Base-by-base conservation (phyloP, 306 rosid genomes). In the Carpinus viminea region DNA sequence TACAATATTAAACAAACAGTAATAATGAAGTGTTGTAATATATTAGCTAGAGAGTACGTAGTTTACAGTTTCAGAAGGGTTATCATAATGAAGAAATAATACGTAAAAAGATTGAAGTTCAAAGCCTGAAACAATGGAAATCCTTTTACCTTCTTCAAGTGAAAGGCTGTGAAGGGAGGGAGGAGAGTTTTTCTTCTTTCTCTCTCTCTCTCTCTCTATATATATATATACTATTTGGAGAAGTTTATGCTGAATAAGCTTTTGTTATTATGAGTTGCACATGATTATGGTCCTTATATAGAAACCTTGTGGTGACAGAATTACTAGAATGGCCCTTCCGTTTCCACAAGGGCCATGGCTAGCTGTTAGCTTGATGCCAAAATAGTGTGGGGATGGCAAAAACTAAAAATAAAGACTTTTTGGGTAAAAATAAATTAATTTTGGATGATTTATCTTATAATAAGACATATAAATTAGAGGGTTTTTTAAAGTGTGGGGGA, bases 311-410 rank as follows among this genome's bases (percentile, higher is more conserved):
- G 7, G 47, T 26, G 31, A 26, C 17, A 45, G 46, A 51, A 24
- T 74, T 46, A 60, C 71, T 24, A 45, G 13, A 46, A n/a, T 74
- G 68, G 28, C 78, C 78, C 17, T 41, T 31, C 50, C 71, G 38
- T 36, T 7, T 66, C 15, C 12, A 36, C 46, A 31, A 7, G 45
- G 7, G 5, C 7, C 5, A 4, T 13, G 0, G 68, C 2, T 5
- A 4, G n/a, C n/a, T n/a, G n/a, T 61, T 15, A 28, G n/a, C 38
- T 61, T 12, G 3, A 61, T 61, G 36, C 41, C n/a, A 26, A 26
- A 28, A 13, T 11, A 61, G 11, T 13, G 4, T 59, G 36, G 65
- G 45, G 45, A 6, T 41, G 45, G 7, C 45, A 41, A 41, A 41
- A 41, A 41, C 45, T 41, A 5, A 4, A 41, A 4, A 5, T 0